Evolutionary conservation across 306 rosid genomes (phyloP), one percentile per base, ranked within the genome.

Genomic region (Arachis stenosperma): DNA sequence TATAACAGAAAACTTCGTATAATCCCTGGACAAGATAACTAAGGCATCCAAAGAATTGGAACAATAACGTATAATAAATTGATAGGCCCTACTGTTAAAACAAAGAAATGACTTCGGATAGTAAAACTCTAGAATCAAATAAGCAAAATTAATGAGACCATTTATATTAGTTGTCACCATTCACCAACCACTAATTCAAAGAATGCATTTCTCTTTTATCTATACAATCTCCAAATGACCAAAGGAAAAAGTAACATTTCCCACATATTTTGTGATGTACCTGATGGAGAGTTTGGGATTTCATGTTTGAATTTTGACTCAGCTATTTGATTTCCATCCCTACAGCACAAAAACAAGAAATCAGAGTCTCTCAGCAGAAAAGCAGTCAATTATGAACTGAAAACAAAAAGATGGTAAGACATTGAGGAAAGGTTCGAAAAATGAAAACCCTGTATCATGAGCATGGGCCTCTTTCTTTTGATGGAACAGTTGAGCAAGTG

Each of bases 401-500:
- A 11, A 11, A 46, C 2, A 46, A 3, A 7, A 46, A 48, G 14
- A n/a, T 6, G 15, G 14, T n/a, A 52, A 14, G 8, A n/a, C 14
- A 14, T 0, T 6, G 51, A 1, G 2, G 13, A 46, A 7, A 29
- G 51, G 65, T 27, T 27, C 10, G 42, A 63, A 46, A 58, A 29
- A 30, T 56, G 62, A 22, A 43, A 62, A 84, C 89, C 86, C 66
- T 76, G 7, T 71, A 58, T 62, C 76, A 68, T 62, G 74, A 29
- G 79, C 57, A 46, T 79, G 37, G 69, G 75, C 63, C 69, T 86
- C 77, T 44, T 79, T 86, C 78, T 70, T 90, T 54, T 65, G 74
- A 80, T 85, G 86, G 12, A 90, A 70, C 22, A 78, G 83, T 14
- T 88, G 78, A 73, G 75, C 78, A 69, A 90, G 44, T 64, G 93